Evolutionary conservation across 1,284 basidiomycete species (phyloP).

Genomic region (Cutaneotrichosporon spelunceum): DNA sequence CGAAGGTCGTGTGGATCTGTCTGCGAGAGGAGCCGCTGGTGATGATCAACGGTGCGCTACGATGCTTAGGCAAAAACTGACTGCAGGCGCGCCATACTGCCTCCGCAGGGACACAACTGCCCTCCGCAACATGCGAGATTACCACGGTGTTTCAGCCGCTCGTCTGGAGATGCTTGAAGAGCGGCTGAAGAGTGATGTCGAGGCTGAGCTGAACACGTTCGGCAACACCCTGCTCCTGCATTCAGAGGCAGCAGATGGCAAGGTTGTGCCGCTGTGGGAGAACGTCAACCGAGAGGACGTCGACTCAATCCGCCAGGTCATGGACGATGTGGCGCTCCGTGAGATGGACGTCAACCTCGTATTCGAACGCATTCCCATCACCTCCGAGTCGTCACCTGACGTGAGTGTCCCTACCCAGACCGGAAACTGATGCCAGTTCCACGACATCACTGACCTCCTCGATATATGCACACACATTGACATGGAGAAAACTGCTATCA

Average conservation of each 20-base stretch:
- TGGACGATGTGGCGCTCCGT: conserved; percentile 60
- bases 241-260: conserved; percentile 81
- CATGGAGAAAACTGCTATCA: conserved; percentile 71
- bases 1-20: conserved; percentile 83
- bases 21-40: conserved; percentile 91
- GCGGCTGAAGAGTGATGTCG: conserved; percentile 82
- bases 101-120: conserved; percentile 70
- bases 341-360: conserved; percentile 61
- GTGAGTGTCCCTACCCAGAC: conserved; percentile 25
- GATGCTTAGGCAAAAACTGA: background rate
- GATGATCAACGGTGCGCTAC: conserved; percentile 61
- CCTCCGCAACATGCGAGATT: conserved; percentile 81
- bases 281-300: conserved; percentile 75
- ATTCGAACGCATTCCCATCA: conserved; percentile 87
- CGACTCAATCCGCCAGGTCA: conserved; percentile 82
- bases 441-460: conserved; percentile 65
- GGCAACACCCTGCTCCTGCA: conserved; percentile 83
- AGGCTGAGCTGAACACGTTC: conserved; percentile 75
- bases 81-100: conserved; percentile 46
- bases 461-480: conserved; percentile 75
- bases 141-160: conserved; percentile 84
- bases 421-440: conserved; percentile 47
- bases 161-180: conserved; percentile 88
- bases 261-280: conserved; percentile 94
- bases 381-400: conserved; percentile 58